phyloP scores from a whole-genome alignment of 305 asterid genomes.

The Fraxinus dipetala region DNA sequence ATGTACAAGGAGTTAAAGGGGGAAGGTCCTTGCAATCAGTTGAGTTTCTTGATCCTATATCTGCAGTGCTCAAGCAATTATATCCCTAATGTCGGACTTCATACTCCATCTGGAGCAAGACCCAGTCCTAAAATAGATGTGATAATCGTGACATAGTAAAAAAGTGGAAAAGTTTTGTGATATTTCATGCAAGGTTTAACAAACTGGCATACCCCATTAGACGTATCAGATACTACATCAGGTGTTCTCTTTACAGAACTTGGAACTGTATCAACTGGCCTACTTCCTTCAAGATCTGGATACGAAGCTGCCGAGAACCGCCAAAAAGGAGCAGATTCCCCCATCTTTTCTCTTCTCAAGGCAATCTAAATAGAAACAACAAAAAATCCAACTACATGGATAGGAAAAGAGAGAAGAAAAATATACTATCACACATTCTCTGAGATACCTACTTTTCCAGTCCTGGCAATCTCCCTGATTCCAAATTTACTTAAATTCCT shows the following conservation, averaged over 20 bases:
- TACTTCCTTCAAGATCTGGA: slow-evolving; percentile 82
- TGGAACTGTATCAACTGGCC: slow-evolving; percentile 45
- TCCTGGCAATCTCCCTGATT: slow-evolving; percentile 87
- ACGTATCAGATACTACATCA: slow-evolving; percentile 44
- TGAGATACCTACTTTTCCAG: slow-evolving; percentile 68
- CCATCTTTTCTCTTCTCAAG: slow-evolving; percentile 94
- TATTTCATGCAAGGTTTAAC: slow-evolving; percentile 13
- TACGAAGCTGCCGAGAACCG: slow-evolving; percentile 95
- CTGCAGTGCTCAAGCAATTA: background rate
- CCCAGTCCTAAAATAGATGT: background rate
- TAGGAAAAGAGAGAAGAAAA: slow-evolving; percentile 1
- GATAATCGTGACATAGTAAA: background rate
- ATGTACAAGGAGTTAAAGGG: background rate
- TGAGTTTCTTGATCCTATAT: background rate
- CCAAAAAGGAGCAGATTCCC: slow-evolving; percentile 98
- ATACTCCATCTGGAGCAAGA: background rate
- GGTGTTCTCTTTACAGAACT: slow-evolving; percentile 34
- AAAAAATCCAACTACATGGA: slow-evolving; percentile 19
- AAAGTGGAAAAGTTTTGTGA: background rate
- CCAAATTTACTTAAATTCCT: slow-evolving; percentile 91
- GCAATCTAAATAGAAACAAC: slow-evolving; percentile 61
- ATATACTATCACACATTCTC: background rate
- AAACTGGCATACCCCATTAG: slow-evolving; percentile 57
- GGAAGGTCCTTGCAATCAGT: background rate
- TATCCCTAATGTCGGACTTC: background rate